Base-by-base conservation (phyloP, 495 filamentous ascomycete genomes). In the Hypoxylon perforatum region DNA sequence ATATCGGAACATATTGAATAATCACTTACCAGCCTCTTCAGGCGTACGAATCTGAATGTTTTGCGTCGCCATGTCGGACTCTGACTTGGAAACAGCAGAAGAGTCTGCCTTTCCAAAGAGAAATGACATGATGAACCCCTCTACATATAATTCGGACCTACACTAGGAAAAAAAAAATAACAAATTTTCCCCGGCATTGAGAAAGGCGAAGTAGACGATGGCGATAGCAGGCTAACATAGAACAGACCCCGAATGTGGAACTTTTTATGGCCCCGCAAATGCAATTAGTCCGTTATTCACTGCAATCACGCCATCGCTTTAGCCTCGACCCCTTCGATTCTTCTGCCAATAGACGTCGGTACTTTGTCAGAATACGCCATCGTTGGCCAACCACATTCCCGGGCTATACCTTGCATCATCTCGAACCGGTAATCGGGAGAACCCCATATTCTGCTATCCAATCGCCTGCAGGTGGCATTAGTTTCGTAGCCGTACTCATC, bases 21-120 rank as follows among this genome's bases (percentile, higher is more conserved):
- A 15, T 25, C 14, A 75, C 72, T 63, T 64, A 75, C 72, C 72
- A 58, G 72, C 72, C 70, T 75, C 72, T 64, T 75, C 72, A 60
- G 70, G 63, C 39, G 72, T 73, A 51, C 70, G 70, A 64, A 75
- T 64, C 50, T 73, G 66, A 42, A 73, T 70, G 58, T 63, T 65
- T 33, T 68, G 71, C 54, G 66, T 63, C 61, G 69, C 72, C 72
- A 75, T 75, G 48, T 66, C 53, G 49, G 70, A 68, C 39, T 57
- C 65, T 64, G 65, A 63, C 41, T 70, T 65, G 15, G 67, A 51
- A 55, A 17, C 51, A 55, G 72, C 67, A 72, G 72, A 73, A 61
- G 72, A 69, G 48, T 67, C 70, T 65, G 62, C 69, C 54, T 71
- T 70, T 61, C 72, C 70, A 57, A 75, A 72, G 57, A 73, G 72